Conservation (phyloP, 73 alveolate genomes). For the Effrenium voratum region DNA sequence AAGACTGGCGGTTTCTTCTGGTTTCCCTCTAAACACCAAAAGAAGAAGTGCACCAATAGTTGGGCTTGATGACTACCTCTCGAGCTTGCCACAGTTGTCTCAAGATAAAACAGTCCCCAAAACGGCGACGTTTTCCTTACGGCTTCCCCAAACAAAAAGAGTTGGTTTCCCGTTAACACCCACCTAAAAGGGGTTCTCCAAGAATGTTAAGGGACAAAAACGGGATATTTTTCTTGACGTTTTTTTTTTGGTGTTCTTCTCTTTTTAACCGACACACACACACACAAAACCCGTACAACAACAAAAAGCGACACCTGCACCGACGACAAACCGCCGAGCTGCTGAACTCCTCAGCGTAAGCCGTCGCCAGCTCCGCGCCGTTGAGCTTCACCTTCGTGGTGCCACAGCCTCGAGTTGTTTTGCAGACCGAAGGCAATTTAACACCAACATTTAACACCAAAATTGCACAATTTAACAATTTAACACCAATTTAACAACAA, state of each 20-base stretch:
- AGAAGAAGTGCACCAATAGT: too few species aligned
- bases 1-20: too few species aligned
- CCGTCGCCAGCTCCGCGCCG: not conserved
- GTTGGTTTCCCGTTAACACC: not conserved
- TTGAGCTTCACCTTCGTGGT: not conserved
- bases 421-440: not conserved
- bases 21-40: too few species aligned
- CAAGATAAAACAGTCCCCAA: not conserved
- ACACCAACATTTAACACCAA: not conserved
- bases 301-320: too few species aligned
- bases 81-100: too few species aligned
- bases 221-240: not conserved
- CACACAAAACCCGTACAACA: not conserved
- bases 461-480: not conserved
- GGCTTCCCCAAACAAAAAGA: not conserved
- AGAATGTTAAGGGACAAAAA: not conserved
- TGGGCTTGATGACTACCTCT: not conserved
- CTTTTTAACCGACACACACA: not conserved
- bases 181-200: not conserved
- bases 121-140: not conserved
- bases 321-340: not conserved
- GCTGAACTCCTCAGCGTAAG: not conserved
- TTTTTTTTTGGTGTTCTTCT: not conserved
- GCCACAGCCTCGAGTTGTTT: not conserved
- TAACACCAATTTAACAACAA: too few species aligned